These are phyloP conservation scores for Phylloporus sp. DNA, from an alignment of 1,284 basidiomycete species.

Conservation along the genomic window DNA sequence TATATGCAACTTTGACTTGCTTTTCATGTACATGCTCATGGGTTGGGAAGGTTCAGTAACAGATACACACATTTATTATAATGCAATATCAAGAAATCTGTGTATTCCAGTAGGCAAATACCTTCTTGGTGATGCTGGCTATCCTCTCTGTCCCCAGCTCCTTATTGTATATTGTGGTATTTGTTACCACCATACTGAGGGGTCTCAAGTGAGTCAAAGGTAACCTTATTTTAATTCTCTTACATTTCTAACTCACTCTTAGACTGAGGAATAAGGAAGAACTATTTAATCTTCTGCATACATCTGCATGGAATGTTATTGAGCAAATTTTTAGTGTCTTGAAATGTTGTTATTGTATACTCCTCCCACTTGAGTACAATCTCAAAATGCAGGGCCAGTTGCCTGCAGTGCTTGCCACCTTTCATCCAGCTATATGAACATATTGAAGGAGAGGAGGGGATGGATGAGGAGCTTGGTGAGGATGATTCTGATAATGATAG, in stretches of 20 bases:
- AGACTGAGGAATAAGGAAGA: too few relatives aligned
- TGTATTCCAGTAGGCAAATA: neutral
- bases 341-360: slow-evolving; percentile 35
- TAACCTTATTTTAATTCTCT: too few relatives aligned
- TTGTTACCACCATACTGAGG: neutral
- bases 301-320: too few relatives aligned
- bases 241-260: too few relatives aligned
- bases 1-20: neutral
- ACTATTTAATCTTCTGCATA: too few relatives aligned
- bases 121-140: neutral
- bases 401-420: slow-evolving; percentile 36
- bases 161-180: neutral
- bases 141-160: neutral
- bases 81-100: neutral
- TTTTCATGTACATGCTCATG: neutral
- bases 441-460: neutral
- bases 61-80: neutral
- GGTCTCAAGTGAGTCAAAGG: too few relatives aligned
- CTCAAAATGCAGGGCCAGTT: slow-evolving; percentile 43
- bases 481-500: too few relatives aligned
- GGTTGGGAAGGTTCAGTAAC: neutral
- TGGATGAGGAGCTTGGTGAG: neutral
- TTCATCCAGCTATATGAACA: slow-evolving; percentile 42
- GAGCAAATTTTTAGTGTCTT: too few relatives aligned
- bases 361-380: slow-evolving; percentile 36